Base-by-base conservation (phyloP, 495 filamentous ascomycete genomes). In the Trichoderma parareesei region DNA sequence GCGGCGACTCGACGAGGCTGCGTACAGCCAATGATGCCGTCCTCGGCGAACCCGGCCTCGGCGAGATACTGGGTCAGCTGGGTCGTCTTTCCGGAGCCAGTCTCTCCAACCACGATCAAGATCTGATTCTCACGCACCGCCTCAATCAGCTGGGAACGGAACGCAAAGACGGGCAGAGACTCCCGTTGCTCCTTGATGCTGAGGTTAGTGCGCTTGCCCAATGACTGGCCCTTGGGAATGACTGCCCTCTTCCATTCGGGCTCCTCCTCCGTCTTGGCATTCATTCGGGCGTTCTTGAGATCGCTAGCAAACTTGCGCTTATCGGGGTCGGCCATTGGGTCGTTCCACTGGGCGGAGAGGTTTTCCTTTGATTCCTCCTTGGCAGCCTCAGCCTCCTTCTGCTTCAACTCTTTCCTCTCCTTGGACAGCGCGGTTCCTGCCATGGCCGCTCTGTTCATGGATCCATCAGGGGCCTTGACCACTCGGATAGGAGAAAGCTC, bases 1-100 rank as follows among this genome's bases (percentile, higher is more conserved):
- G 94, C 94, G 46, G 94, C 94, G 3, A 99, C 94, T 80, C 95
- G 91, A 67, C 94, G 90, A 48, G 94, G 94, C 68, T 99, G 94
- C 3, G 94, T 99, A 73, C 95, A 99, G 27, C 94, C 94, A 68
- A 99, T 96, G 70, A 96, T 92, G 46, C 94, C 95, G 65, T 88
- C 78, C 67, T 94, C 90, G 7, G 87, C 89, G 71, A 92, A 98
- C 1, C 94, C 94, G 60, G 84, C 93, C 73, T 99, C 94, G 14
- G 92, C 92, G 3, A 99, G 80, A 67, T 92, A 99, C 69, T 99
- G 94, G 0, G 94, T 96, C 38, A 99, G 70, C 73, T 99, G 94
- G 0, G 94, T 99, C 1, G 94, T 99, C 73, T 99, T 99, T 65
- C 95, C 95, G 5, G 91, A 96, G 35, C 95, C 95, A 67, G 95